Evolutionary conservation across 306 rosid genomes (phyloP).

Genomic region (Arachis stenosperma): DNA sequence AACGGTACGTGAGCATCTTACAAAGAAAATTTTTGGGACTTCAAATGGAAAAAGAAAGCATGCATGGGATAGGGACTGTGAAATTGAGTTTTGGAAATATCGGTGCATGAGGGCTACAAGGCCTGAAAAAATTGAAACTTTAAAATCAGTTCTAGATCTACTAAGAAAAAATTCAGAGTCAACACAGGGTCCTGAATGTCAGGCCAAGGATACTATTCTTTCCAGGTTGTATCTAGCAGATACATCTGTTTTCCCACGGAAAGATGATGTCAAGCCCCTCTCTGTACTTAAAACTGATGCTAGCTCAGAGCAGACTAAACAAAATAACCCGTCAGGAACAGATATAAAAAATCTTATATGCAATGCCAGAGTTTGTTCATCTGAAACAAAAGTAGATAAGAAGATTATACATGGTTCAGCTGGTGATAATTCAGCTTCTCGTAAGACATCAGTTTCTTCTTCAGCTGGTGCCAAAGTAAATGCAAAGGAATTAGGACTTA

Average conservation of each 20-base stretch:
- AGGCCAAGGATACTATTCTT: conserved; percentile 80
- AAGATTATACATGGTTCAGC: conserved; percentile 45
- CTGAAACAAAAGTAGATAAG: conserved; percentile 51
- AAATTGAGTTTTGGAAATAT: conserved; percentile 96
- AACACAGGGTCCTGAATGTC: conserved; percentile 53
- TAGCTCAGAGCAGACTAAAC: conserved; percentile 59
- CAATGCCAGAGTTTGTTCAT: conserved; percentile 46
- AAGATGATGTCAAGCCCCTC: conserved; percentile 82
- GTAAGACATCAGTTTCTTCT: conserved; percentile 49
- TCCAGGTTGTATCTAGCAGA: conserved; percentile 92
- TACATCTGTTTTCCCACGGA: conserved; percentile 91
- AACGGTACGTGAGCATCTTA: conserved; percentile 82
- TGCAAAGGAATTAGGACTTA: conserved; percentile 48
- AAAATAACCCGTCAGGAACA: conserved; percentile 45
- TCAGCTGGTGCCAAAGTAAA: conserved; percentile 54
- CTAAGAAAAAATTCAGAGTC: conserved; percentile 61
- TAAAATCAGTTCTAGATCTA: conserved; percentile 93
- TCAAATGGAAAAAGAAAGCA: conserved; percentile 90
- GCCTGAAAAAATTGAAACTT: conserved; percentile 89
- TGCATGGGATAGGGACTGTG: conserved; percentile 98
- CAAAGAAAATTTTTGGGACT: conserved; percentile 80
- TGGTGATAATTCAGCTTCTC: conserved; percentile 47
- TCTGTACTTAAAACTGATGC: conserved; percentile 57
- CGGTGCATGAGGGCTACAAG: conserved; percentile 75
- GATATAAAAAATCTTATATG: conserved; percentile 48